Evolutionary conservation across 208 protist species (phyloP).

Genomic region (Crithidia fasciculata): DNA sequence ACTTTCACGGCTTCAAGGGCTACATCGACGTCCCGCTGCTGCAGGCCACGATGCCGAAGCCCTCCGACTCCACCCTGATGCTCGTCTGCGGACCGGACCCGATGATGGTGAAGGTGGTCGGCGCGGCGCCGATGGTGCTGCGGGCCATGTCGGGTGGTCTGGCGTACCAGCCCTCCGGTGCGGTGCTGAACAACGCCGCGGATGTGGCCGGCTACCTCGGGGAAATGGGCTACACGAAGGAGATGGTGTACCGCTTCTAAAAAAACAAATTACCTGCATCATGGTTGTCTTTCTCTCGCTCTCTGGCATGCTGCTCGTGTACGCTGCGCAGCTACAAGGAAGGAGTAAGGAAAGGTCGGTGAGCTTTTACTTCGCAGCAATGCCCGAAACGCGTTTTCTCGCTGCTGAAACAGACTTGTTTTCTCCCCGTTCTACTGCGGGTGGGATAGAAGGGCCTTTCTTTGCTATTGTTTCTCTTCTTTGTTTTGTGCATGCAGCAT

Average conservation of each 20-base stretch:
- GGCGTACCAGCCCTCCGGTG: slow-evolving; percentile 78
- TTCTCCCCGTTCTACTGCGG: no score
- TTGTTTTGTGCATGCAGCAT: background rate
- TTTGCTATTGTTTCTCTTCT: background rate
- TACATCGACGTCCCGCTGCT: slow-evolving; percentile 78
- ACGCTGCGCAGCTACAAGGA: no score
- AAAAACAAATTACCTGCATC: background rate
- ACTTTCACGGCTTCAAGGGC: slow-evolving; percentile 85
- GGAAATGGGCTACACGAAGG: slow-evolving; percentile 75
- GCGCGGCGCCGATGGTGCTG: slow-evolving; percentile 57
- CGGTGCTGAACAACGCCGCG: slow-evolving; percentile 77
- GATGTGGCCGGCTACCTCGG: slow-evolving; percentile 82
- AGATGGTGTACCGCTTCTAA: slow-evolving; percentile 90
- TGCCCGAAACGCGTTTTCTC: no score
- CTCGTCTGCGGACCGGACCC: slow-evolving; percentile 89
- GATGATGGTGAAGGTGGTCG: slow-evolving; percentile 85
- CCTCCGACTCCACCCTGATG: slow-evolving; percentile 70
- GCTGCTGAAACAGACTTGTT: no score
- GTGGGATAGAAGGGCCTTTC: background rate
- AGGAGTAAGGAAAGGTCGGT: no score
- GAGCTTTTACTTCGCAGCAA: no score
- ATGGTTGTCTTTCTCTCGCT: no score
- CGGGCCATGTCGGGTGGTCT: slow-evolving; percentile 75
- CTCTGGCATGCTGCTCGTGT: no score
- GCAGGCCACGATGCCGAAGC: slow-evolving; percentile 77